Evolutionary conservation across 1,284 basidiomycete species (phyloP).

Genomic region (Leccinum pachyderme): DNA sequence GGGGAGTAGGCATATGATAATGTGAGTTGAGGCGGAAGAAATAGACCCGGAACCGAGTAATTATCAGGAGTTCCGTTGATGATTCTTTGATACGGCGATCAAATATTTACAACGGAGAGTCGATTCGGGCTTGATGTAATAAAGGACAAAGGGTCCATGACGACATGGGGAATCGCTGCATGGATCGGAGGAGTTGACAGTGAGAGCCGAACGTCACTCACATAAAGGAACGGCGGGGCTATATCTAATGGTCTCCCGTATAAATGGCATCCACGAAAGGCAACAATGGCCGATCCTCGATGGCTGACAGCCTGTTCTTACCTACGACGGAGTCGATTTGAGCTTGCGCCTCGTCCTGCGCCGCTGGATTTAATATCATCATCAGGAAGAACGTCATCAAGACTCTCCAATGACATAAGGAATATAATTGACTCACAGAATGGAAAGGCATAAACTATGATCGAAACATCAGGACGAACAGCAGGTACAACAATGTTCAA

Average conservation of each 20-base stretch:
- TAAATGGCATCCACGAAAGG: constrained; percentile 20
- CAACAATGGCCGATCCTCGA: constrained; percentile 12
- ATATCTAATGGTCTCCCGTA: constrained; percentile 11
- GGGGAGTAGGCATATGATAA: too few relatives aligned
- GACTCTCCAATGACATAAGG: background rate
- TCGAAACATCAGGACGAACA: background rate
- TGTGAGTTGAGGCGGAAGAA: too few relatives aligned
- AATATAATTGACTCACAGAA: background rate
- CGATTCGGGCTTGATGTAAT: too few relatives aligned
- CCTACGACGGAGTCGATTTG: constrained; percentile 17
- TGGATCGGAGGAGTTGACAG: background rate
- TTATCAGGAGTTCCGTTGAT: too few relatives aligned
- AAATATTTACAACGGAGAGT: too few relatives aligned
- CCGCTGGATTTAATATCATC: constrained; percentile 15
- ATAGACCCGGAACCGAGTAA: too few relatives aligned
- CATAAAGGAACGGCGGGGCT: constrained; percentile 3
- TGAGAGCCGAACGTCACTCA: background rate
- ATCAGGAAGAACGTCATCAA: constrained; percentile 17
- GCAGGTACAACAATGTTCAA: background rate
- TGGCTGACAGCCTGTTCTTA: constrained; percentile 8
- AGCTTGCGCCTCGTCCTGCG: constrained; percentile 15
- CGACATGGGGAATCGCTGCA: constrained; percentile 27
- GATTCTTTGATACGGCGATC: too few relatives aligned
- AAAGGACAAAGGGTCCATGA: constrained; percentile 7
- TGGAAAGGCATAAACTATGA: background rate